phyloP scores from a whole-genome alignment of 306 rosid genomes.

The Hippophae gyantsensis region DNA sequence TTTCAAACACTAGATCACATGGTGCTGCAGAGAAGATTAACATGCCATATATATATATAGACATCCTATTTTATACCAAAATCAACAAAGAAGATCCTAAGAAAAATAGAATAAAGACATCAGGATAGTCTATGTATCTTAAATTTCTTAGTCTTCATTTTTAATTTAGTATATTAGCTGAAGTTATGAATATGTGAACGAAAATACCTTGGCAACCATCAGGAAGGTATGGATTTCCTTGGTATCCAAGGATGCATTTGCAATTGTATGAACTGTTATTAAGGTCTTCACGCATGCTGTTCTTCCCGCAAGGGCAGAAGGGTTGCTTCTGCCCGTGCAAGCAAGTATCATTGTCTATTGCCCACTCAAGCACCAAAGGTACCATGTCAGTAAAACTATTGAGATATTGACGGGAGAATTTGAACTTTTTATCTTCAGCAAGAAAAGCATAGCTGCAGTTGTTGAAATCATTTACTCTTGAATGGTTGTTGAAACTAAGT shows the following conservation, averaged over 20 bases:
- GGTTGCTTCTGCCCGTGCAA: neutral
- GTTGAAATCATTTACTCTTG: conserved; percentile 1
- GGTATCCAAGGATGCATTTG: neutral
- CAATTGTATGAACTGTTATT: no score
- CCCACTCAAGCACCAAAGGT: conserved; percentile 13
- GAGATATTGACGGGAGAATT: conserved; percentile 4
- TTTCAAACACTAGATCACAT: no score
- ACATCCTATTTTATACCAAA: no score
- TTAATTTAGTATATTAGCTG: no score
- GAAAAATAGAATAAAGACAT: no score
- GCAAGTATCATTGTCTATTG: neutral
- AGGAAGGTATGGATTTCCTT: conserved; percentile 6
- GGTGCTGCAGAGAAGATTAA: no score
- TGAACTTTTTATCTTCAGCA: conserved; percentile 1
- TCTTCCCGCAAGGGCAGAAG: neutral
- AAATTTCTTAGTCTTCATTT: no score
- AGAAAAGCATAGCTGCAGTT: conserved; percentile 15
- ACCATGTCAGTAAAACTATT: neutral
- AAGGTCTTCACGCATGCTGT: neutral
- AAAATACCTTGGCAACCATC: conserved; percentile 10
- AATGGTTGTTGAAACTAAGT: neutral
- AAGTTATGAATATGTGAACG: no score
- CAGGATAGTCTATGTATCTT: no score
- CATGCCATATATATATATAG: no score
- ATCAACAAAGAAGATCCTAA: no score